A percentile compares a stretch with the other conserved stretches of the same genome.
Evolutionary conservation across 2,329 filamentous ascomycete species (phyloP).

Genomic region (Aspergillus calidoustus): DNA sequence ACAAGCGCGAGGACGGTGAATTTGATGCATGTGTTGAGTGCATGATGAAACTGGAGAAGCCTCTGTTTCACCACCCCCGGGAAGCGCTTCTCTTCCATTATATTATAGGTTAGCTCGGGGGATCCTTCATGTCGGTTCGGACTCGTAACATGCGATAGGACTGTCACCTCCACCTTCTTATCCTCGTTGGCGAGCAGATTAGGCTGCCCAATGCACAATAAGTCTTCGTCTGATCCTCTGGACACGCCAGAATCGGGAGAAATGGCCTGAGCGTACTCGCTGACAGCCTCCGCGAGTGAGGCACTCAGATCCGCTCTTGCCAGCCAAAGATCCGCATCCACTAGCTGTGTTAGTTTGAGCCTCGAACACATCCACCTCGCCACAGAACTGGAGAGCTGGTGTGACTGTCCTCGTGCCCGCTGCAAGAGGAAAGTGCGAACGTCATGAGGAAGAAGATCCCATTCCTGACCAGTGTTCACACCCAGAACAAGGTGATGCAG

Average conservation of each 20-base stretch:
- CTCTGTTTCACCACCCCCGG: neutral
- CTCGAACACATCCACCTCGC: neutral
- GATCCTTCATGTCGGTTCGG: no score
- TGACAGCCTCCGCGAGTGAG: neutral
- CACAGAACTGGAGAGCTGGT: neutral
- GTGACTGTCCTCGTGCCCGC: neutral
- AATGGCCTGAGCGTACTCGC: neutral
- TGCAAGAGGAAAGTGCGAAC: neutral
- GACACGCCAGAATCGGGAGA: neutral
- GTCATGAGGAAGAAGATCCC: neutral
- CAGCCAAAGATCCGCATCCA: neutral
- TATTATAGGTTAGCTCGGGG: no score
- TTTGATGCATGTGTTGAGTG: slow-evolving; percentile 40
- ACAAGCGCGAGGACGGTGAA: slow-evolving; percentile 55
- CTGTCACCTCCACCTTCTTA: neutral
- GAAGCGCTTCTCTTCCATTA: neutral
- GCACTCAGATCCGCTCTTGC: neutral
- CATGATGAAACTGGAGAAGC: neutral
- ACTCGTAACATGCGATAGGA: neutral
- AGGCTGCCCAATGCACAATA: no score
- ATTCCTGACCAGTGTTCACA: neutral
- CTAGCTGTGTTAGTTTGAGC: neutral
- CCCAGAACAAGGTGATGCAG: neutral
- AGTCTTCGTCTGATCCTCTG: no score
- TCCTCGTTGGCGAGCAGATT: neutral